These are phyloP conservation scores for Ustilago xerochloae DNA, from an alignment of 1,284 basidiomycete species.

Conservation along the genomic window DNA sequence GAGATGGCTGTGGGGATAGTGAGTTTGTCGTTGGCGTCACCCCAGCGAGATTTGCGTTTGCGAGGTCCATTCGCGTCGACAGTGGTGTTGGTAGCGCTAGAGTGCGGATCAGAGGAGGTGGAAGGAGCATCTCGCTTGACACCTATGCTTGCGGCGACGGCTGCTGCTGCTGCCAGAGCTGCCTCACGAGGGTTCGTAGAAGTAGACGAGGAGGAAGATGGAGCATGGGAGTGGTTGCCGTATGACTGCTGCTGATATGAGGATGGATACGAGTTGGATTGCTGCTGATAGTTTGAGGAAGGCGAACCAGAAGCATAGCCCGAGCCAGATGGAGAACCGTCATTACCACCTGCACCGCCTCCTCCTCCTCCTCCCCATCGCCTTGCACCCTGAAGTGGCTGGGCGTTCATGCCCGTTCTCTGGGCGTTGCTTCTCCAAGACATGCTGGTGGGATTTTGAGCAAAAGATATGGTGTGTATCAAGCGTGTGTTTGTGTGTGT, in stretches of 20 bases:
- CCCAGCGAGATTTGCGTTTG: constrained; percentile 66
- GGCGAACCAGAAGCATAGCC: constrained; percentile 10
- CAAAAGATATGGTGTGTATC: too few relatives aligned
- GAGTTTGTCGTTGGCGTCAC: constrained; percentile 56
- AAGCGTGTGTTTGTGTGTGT: background rate
- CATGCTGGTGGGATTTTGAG: constrained; percentile 28
- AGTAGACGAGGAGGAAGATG: constrained; percentile 21
- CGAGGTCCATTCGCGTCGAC: constrained; percentile 50
- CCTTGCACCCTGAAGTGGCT: constrained; percentile 57
- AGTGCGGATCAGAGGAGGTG: background rate
- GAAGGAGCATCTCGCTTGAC: constrained; percentile 35
- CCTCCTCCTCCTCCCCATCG: constrained; percentile 61
- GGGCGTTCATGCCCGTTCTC: constrained; percentile 65
- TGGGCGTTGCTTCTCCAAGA: constrained; percentile 66
- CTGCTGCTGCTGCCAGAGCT: constrained; percentile 37
- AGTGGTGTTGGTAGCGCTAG: constrained; percentile 4
- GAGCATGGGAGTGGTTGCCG: constrained; percentile 6
- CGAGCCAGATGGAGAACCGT: background rate
- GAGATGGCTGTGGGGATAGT: constrained; percentile 62
- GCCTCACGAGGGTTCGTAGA: constrained; percentile 27
- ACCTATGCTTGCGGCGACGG: constrained; percentile 45
- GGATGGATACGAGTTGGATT: constrained; percentile 7
- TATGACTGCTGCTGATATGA: constrained; percentile 18
- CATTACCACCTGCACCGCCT: constrained; percentile 4
- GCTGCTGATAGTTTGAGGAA: constrained; percentile 12